Base-by-base conservation (phyloP, 257 asterid species). In the Solanum sitiens region DNA sequence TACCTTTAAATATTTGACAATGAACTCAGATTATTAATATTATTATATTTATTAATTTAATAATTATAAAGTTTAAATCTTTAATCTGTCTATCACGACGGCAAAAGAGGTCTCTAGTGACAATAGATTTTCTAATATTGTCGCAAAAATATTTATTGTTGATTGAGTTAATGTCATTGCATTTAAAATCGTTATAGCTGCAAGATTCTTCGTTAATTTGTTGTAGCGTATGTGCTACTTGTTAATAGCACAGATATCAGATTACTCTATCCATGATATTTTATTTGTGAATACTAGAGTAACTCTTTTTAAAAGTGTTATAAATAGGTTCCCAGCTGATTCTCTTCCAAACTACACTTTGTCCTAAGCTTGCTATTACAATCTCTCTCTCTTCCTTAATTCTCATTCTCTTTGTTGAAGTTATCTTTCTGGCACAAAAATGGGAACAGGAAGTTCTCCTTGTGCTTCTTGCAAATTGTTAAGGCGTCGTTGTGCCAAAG, bases 401-500 rank as follows among this genome's bases (percentile, higher is more conserved):
- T 56, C 53, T 70, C 40, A 30, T n/a, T 50, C 25, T 56, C n/a
- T 16, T 67, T 30, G 82, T 84, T 87, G 61, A 83, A 74, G 25
- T 87, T 63, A 10, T 44, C 86, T 53, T 44, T 85, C 39, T 68
- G 42, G 70, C 6, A 25, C 32, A 14, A 84, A 76, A 83, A 91
- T 91, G 93, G 97, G 94, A 89, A 94, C 92, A 83, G 98, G 99
- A 86, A 93, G 89, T 87, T 94, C 98, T 16, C 98, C 99, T 7
- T 96, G 99, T 67, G 99, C 99, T 89, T 96, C 99, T 72, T 95
- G 99, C 95, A 96, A 96, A 87, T 86, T 96, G 50, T 88, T 96
- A 72, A 88, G 99, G 86, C 98, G 99, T 16, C 98, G 99, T 8
- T 94, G 98, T 79, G 93, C 98, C n/a, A 96, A 93, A 71, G 99